Percentiles rank a stretch among this genome's conserved stretches.
Conservation (phyloP, 129 eudicot species). For the Helianthus annuus region DNA sequence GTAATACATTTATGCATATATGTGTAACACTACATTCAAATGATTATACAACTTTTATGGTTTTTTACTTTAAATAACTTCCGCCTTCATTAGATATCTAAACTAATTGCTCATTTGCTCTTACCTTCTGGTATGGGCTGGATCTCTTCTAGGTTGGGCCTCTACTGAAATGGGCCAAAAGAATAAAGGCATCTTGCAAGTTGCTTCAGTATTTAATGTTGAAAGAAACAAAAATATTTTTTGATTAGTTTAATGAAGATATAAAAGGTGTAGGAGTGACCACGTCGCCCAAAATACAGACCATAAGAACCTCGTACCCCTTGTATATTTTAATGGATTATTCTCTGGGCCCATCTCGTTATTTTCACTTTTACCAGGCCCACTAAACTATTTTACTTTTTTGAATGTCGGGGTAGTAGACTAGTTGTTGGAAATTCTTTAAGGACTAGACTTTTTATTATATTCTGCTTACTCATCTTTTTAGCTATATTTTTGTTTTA, state of each 20-base stretch:
- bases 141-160: constrained; percentile 18
- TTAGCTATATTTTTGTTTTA: too few species aligned
- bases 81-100: too few species aligned
- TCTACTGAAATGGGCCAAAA: constrained; percentile 4
- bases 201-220: not conserved
- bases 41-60: too few species aligned
- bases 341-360: constrained; percentile 23
- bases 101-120: too few species aligned
- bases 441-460: too few species aligned
- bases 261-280: constrained; percentile 19
- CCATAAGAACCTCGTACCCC: constrained; percentile 42
- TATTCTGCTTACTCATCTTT: not conserved
- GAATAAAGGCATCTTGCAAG: not conserved
- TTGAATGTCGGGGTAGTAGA: constrained; percentile 22
- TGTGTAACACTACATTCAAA: too few species aligned
- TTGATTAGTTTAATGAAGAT: constrained; percentile 25
- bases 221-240: not conserved
- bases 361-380: not conserved
- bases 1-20: too few species aligned
- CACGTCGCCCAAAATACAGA: constrained; percentile 38
- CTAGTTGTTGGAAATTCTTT: not conserved
- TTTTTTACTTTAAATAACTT: too few species aligned
- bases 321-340: constrained; percentile 12
- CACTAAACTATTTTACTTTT: constrained; percentile 10
- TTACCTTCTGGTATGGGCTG: not conserved